These are phyloP conservation scores for Rutstroemia sp. DNA, from an alignment of 2,329 filamentous ascomycete species.

Conservation along the genomic window DNA sequence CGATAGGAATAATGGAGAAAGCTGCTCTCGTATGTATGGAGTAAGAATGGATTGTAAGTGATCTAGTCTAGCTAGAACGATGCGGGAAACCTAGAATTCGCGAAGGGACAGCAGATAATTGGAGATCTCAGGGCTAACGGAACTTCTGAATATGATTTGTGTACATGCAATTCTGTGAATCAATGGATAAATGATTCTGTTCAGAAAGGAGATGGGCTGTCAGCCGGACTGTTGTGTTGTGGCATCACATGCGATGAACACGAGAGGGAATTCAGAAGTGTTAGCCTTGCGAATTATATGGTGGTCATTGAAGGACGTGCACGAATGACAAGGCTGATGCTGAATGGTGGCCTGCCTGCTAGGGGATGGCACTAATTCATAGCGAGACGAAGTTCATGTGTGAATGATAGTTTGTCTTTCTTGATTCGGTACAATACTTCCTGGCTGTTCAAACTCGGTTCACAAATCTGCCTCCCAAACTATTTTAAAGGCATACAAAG, in stretches of 20 bases:
- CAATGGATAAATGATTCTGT: not conserved
- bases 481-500: no score
- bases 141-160: not conserved
- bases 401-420: no score
- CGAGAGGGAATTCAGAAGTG: not conserved
- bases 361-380: no score
- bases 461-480: no score
- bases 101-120: not conserved
- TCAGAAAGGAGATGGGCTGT: not conserved
- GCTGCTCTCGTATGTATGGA: not conserved
- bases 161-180: not conserved
- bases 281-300: not conserved
- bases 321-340: not conserved
- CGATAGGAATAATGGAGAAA: not conserved
- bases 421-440: no score
- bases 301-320: not conserved
- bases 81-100: not conserved
- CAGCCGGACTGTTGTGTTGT: not conserved
- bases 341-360: no score
- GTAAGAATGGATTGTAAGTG: not conserved
- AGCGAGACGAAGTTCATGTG: no score
- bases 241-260: constrained; percentile 6
- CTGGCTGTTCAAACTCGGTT: no score
- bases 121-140: not conserved
- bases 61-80: not conserved